Conservation (phyloP, 1,284 basidiomycete genomes). For the Austroboletus rostrupii region DNA sequence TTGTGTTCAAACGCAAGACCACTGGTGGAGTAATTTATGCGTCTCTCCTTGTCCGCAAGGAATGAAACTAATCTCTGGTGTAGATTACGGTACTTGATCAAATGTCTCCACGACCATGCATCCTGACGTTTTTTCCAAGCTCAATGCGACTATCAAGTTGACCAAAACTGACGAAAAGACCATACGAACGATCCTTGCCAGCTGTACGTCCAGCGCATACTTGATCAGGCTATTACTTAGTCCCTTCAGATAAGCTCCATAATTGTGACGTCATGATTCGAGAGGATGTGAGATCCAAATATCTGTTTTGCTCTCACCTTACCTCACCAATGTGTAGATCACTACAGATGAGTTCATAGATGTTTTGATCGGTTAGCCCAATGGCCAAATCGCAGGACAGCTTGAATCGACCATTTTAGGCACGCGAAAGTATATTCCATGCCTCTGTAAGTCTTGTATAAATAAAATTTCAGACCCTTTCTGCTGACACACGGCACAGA, state of each 20-base stretch:
- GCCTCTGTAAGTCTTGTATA: slow-evolving; percentile 58
- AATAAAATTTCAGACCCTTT: neutral
- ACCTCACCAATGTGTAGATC: slow-evolving; percentile 50
- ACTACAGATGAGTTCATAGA: slow-evolving; percentile 98
- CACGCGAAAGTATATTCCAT: slow-evolving; percentile 93
- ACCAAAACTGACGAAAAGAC: slow-evolving; percentile 96
- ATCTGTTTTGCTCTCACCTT: neutral
- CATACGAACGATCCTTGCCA: slow-evolving; percentile 85
- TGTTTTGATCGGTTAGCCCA: slow-evolving; percentile 74
- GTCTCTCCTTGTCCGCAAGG: neutral
- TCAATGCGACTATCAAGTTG: slow-evolving; percentile 87
- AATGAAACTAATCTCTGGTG: neutral
- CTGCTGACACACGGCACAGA: slow-evolving; percentile 38
- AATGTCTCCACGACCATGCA: neutral
- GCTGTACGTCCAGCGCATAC: slow-evolving; percentile 51
- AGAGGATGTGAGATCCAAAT: slow-evolving; percentile 73
- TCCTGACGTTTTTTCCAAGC: slow-evolving; percentile 39
- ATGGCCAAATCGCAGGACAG: neutral
- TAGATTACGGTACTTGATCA: slow-evolving; percentile 28
- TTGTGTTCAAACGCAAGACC: slow-evolving; percentile 80
- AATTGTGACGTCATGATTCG: slow-evolving; percentile 97
- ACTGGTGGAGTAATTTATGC: slow-evolving; percentile 78
- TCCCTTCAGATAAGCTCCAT: slow-evolving; percentile 68
- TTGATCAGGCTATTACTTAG: slow-evolving; percentile 4
- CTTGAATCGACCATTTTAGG: slow-evolving; percentile 39